Evolutionary conservation across 352 stramenopile genomes (phyloP).

Genomic region (Hyaloperonospora brassicae): DNA sequence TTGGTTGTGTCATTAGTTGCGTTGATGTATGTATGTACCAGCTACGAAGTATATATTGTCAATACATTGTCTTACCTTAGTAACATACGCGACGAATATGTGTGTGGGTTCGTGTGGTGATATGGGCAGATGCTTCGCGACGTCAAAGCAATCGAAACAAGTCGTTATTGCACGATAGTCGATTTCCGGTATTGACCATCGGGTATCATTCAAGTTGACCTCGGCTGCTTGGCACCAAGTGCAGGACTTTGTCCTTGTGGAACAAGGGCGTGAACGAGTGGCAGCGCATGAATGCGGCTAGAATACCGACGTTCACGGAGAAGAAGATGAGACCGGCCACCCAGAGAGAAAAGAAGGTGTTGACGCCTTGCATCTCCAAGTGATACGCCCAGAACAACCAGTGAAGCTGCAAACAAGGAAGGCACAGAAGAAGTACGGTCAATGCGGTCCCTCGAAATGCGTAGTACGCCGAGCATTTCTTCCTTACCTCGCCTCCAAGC

Average conservation of each 20-base stretch:
- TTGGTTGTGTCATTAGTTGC: no score
- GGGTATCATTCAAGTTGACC: constrained; percentile 21
- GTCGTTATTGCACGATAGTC: no score
- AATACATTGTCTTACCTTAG: no score
- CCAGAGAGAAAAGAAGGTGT: constrained; percentile 88
- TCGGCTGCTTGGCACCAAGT: constrained; percentile 20
- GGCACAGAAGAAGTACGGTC: neutral
- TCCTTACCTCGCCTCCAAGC: constrained; percentile 65
- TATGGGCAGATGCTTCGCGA: no score
- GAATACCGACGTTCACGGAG: constrained; percentile 70
- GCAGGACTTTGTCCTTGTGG: constrained; percentile 30
- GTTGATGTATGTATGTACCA: no score
- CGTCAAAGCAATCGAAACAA: neutral
- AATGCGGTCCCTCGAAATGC: no score
- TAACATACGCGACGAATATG: no score
- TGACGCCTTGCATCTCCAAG: constrained; percentile 86
- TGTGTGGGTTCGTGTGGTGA: no score
- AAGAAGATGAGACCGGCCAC: constrained; percentile 86
- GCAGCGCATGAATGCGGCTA: constrained; percentile 62
- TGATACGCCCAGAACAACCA: constrained; percentile 88
- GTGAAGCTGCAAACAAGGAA: constrained; percentile 41
- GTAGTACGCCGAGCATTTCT: neutral
- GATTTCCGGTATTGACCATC: no score
- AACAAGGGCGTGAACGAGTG: constrained; percentile 65
- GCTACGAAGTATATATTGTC: no score